A percentile compares a stretch with the other conserved stretches of the same genome.
These are phyloP conservation scores for Fusarium nodosum DNA, from an alignment of 2,329 filamentous ascomycete genomes.

Conservation along the genomic window DNA sequence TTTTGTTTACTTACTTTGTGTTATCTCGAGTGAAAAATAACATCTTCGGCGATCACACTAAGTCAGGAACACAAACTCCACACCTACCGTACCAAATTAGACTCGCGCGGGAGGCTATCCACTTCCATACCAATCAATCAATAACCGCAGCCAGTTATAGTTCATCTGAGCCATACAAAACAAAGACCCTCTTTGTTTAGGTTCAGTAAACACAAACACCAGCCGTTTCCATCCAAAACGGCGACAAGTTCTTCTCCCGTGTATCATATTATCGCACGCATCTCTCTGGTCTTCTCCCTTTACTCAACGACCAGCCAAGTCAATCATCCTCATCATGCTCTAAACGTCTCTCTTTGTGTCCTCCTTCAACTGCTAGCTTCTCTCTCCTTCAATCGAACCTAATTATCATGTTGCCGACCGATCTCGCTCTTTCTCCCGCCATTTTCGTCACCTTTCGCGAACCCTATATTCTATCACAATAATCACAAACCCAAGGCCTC, in stretches of 20 bases:
- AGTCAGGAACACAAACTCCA: slow-evolving; percentile 43
- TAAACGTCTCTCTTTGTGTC: slow-evolving; percentile 9
- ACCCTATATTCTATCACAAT: slow-evolving; percentile 26
- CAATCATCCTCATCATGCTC: slow-evolving; percentile 19
- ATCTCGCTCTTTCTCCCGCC: slow-evolving; percentile 21
- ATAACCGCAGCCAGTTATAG: slow-evolving; percentile 20
- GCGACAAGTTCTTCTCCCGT: slow-evolving; percentile 8
- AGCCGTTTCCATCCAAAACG: slow-evolving; percentile 35
- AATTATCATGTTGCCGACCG: slow-evolving; percentile 43
- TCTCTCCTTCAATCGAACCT: slow-evolving; percentile 16
- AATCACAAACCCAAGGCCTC: slow-evolving; percentile 39
- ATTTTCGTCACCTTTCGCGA: slow-evolving; percentile 21
- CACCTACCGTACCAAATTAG: slow-evolving; percentile 25
- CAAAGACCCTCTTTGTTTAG: slow-evolving; percentile 42
- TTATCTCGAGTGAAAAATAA: slow-evolving; percentile 1
- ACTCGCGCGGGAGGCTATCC: slow-evolving; percentile 28
- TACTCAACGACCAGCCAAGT: slow-evolving; percentile 12
- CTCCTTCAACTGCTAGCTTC: neutral
- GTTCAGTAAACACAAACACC: slow-evolving; percentile 40
- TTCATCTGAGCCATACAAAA: slow-evolving; percentile 12
- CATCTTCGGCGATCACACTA: slow-evolving; percentile 27
- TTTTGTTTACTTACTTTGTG: slow-evolving; percentile 19
- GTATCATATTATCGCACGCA: neutral
- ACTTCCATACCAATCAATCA: slow-evolving; percentile 36
- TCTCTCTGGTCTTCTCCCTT: neutral